Conservation (phyloP, 306 rosid species). For the Fragaria iinumae region DNA sequence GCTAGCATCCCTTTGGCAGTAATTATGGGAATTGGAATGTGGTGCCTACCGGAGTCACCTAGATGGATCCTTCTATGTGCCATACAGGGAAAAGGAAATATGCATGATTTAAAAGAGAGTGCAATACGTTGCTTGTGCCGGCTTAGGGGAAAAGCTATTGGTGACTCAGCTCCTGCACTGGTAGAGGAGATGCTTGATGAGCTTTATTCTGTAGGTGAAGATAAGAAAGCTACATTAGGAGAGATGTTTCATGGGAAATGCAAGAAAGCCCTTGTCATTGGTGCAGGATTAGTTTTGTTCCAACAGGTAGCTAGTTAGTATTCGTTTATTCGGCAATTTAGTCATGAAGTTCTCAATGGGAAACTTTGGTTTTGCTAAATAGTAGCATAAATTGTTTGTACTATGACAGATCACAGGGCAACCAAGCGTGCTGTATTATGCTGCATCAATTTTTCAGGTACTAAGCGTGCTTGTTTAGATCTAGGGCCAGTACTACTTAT, state of each 20-base stretch:
- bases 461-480: slow-evolving; percentile 23
- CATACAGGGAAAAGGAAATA: slow-evolving; percentile 69
- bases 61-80: slow-evolving; percentile 87
- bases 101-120: slow-evolving; percentile 42
- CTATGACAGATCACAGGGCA: slow-evolving; percentile 89
- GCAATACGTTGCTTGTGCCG: slow-evolving; percentile 55
- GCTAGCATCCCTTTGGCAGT: slow-evolving; percentile 61
- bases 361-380: slow-evolving; percentile 22
- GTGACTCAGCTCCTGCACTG: slow-evolving; percentile 55
- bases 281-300: slow-evolving; percentile 88
- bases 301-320: slow-evolving; percentile 69
- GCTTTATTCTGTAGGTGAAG: slow-evolving; percentile 65
- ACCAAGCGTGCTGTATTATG: slow-evolving; percentile 96
- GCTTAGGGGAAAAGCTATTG: slow-evolving; percentile 57
- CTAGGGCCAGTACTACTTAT: neutral
- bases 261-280: slow-evolving; percentile 72
- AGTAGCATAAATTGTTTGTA: slow-evolving; percentile 21
- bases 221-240: slow-evolving; percentile 53
- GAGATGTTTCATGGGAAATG: slow-evolving; percentile 81
- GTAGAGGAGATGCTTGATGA: slow-evolving; percentile 77
- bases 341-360: slow-evolving; percentile 1
- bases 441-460: slow-evolving; percentile 89
- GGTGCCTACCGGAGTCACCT: slow-evolving; percentile 87
- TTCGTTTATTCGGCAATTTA: slow-evolving; percentile 19
- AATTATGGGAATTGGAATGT: slow-evolving; percentile 87